Evolutionary conservation across 2,329 filamentous ascomycete genomes (phyloP), one percentile per base, ranked within the genome.

Genomic region (Anthostomella pinea): DNA sequence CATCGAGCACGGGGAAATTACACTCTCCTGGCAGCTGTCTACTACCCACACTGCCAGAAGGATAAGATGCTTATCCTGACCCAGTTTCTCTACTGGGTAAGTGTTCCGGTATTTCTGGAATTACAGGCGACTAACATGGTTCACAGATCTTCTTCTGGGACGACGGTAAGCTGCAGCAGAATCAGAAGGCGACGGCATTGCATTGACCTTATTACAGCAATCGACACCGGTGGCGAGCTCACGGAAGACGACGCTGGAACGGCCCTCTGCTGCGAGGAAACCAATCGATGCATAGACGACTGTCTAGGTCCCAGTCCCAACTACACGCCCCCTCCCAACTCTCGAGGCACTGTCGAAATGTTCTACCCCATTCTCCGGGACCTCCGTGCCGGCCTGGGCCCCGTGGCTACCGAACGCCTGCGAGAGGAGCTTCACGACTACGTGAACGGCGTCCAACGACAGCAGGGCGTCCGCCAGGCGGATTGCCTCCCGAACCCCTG

Each of bases 31-130:
- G 41, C 56, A 11, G 50, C 49, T 2, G 45, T 49, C 6, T 58
- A 55, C 32, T 58, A 57, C 15, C 52, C 56, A 7, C 33, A 54
- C 33, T 57, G 53, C 30, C 51, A 46, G 35, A 54, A 48, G 28
- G 49, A 59, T 6, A 55, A 52, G 36, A 45, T 56, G 42, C 39
- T 59, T 14, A 33, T 34, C 3, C 38, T 59, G n/a, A 14, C 46
- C 8, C 38, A 58, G 16, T 59, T 55, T 22, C 39, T 57, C 9
- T 59, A 56, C 32, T 58, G 53, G 56, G 52, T 54, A 43, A 15
- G 48, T 39, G 6, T 14, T 7, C 3, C 21, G 13, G 6, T 23
- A 2, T 3, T 24, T 28, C 25, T 27, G n/a, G 9, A 7, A 5
- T 4, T 6, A 14, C 5, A 25, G 8, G 21, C 8, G 30, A n/a